Percentiles rank a stretch among this genome's conserved stretches.
Conservation (phyloP, 1,284 basidiomycete genomes). For the Ceratobasidium sp. region DNA sequence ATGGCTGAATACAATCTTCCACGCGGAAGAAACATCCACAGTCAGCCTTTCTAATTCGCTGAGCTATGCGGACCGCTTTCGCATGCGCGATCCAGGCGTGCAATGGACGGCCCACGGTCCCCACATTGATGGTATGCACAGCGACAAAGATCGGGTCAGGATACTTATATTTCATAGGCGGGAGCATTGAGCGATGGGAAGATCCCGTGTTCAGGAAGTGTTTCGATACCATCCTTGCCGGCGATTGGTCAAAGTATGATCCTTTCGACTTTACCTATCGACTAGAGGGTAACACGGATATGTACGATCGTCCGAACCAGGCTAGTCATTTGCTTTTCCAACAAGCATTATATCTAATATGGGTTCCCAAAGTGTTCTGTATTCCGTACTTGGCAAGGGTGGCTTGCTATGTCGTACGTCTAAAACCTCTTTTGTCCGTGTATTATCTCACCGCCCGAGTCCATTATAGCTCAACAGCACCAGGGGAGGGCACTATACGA, state of each 20-base stretch:
- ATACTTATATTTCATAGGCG: conserved; percentile 63
- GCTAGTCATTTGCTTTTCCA: conserved; percentile 59
- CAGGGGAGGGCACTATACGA: conserved; percentile 65
- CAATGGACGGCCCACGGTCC: conserved; percentile 77
- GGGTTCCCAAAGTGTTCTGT: conserved; percentile 63
- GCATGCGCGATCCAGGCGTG: conserved; percentile 82
- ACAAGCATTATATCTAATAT: conserved; percentile 6
- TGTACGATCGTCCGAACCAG: conserved; percentile 73
- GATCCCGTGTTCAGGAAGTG: conserved; percentile 76
- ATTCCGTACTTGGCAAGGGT: conserved; percentile 87
- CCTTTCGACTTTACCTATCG: conserved; percentile 75
- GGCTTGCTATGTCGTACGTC: conserved; percentile 73
- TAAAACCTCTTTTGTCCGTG: background rate
- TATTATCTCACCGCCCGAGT: conserved; percentile 47
- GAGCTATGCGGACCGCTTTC: conserved; percentile 84
- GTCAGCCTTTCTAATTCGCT: conserved; percentile 79
- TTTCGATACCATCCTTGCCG: conserved; percentile 69
- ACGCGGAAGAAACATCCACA: conserved; percentile 58
- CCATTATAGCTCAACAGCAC: conserved; percentile 74
- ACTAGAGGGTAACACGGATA: conserved; percentile 70
- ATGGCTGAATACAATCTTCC: conserved; percentile 77
- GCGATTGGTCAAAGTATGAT: conserved; percentile 78
- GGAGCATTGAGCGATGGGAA: conserved; percentile 88
- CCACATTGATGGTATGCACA: conserved; percentile 76
- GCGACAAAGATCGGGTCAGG: conserved; percentile 10